A percentile compares a stretch with the other conserved stretches of the same genome.
Conservation (phyloP, 1,284 basidiomycete genomes). For the Phylloporus sp. region DNA sequence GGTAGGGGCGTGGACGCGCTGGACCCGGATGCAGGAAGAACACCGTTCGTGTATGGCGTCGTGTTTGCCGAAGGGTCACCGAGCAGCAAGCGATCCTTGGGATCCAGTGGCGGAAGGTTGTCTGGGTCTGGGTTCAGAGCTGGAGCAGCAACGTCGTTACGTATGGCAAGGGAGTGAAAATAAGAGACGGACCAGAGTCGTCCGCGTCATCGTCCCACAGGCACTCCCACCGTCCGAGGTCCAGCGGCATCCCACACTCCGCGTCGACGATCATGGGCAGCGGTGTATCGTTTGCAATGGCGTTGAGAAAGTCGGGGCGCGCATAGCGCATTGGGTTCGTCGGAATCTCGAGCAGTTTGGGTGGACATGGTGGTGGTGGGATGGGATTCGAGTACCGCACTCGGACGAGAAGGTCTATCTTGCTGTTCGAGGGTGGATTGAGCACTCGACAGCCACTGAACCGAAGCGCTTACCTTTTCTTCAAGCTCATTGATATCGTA, state of each 20-base stretch:
- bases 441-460: neutral
- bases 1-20: constrained; percentile 54
- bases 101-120: constrained; percentile 70
- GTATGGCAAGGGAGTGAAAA: constrained; percentile 8
- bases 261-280: constrained; percentile 94
- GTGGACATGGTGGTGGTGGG: constrained; percentile 93
- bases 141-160: constrained; percentile 35
- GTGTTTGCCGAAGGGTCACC: constrained; percentile 61
- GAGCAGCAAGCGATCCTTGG: constrained; percentile 75
- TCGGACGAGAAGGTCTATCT: constrained; percentile 88
- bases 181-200: constrained; percentile 63
- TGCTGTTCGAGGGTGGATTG: constrained; percentile 48
- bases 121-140: constrained; percentile 74
- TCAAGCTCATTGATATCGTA: constrained; percentile 38
- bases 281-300: constrained; percentile 80
- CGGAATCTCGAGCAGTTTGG: constrained; percentile 88
- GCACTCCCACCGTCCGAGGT: constrained; percentile 82
- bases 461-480: constrained; percentile 37
- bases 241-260: constrained; percentile 93
- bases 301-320: constrained; percentile 82
- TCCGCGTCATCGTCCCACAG: constrained; percentile 82
- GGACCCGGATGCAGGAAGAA: constrained; percentile 42
- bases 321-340: constrained; percentile 89
- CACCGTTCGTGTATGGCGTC: constrained; percentile 52
- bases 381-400: constrained; percentile 94